These are phyloP conservation scores for Kockiozyma suomiensis DNA, from an alignment of 805 yeast species.

Conservation along the genomic window DNA sequence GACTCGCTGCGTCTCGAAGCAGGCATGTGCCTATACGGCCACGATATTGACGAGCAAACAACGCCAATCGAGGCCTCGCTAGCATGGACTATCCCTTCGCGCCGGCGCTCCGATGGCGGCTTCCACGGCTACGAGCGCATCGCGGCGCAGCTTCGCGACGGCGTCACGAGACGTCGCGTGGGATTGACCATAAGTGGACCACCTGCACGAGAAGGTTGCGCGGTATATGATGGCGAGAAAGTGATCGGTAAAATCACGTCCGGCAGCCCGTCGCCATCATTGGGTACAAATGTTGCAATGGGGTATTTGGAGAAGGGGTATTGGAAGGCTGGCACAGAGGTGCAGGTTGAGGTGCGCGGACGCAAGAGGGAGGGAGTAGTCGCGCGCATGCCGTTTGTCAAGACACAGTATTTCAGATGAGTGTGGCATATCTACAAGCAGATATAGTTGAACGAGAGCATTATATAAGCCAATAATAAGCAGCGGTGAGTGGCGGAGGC, in stretches of 20 bases:
- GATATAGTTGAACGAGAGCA: no score
- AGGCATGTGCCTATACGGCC: constrained; percentile 97
- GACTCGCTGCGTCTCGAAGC: constrained; percentile 95
- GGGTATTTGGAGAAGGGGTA: constrained; percentile 60
- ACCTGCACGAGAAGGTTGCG: constrained; percentile 68
- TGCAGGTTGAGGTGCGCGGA: constrained; percentile 79
- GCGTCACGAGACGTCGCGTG: constrained; percentile 63
- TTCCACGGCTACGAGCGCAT: constrained; percentile 82
- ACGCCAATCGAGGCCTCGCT: constrained; percentile 90
- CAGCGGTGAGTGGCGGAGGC: no score
- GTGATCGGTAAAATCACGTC: constrained; percentile 57
- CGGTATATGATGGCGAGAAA: constrained; percentile 7
- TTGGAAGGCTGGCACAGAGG: constrained; percentile 72
- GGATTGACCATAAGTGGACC: constrained; percentile 80
- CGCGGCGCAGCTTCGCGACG: constrained; percentile 61
- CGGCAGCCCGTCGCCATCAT: constrained; percentile 69
- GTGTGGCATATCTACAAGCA: no score
- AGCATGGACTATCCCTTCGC: constrained; percentile 85
- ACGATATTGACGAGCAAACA: constrained; percentile 75
- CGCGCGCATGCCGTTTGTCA: constrained; percentile 83
- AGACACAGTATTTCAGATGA: constrained; percentile 61
- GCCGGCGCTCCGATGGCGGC: constrained; percentile 59
- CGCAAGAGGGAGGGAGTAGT: constrained; percentile 74
- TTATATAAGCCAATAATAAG: no score
- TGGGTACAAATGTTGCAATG: constrained; percentile 84